These are phyloP conservation scores for Globisporangium echinulatum DNA, from an alignment of 352 stramenopile genomes.

Conservation along the genomic window DNA sequence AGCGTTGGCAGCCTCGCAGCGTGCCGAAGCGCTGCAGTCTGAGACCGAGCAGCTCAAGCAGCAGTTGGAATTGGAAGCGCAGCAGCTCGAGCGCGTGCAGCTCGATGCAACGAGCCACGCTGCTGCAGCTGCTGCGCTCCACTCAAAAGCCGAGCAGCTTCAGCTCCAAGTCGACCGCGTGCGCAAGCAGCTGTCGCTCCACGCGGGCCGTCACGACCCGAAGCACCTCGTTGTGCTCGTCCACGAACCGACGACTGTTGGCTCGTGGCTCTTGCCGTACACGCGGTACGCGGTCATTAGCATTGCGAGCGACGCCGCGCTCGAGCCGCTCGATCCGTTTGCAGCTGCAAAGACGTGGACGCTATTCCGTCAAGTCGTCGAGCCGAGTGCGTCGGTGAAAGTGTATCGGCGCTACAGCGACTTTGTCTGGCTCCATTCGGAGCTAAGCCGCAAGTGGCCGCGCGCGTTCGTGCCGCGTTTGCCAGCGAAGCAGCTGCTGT, in stretches of 20 bases:
- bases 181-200: conserved; percentile 66
- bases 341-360: conserved; percentile 73
- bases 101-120: conserved; percentile 62
- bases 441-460: conserved; percentile 59
- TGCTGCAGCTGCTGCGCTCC: conserved; percentile 56
- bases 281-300: conserved; percentile 81
- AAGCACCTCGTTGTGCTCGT: conserved; percentile 78
- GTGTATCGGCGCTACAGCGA: conserved; percentile 84
- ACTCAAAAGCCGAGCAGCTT: conserved; percentile 60
- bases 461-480: conserved; percentile 71
- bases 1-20: conserved; percentile 53
- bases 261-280: conserved; percentile 79
- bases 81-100: conserved; percentile 65
- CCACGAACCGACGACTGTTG: conserved; percentile 71
- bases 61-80: conserved; percentile 61
- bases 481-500: conserved; percentile 72
- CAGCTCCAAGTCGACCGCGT: conserved; percentile 77
- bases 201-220: conserved; percentile 67
- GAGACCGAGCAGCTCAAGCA: conserved; percentile 74
- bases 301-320: conserved; percentile 44
- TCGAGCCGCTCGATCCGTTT: conserved; percentile 47
- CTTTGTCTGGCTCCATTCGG: conserved; percentile 78
- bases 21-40: conserved; percentile 60
- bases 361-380: conserved; percentile 59
- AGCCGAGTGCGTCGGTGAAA: conserved; percentile 69